These are phyloP conservation scores for Prosopis cineraria DNA, from an alignment of 306 rosid genomes.

Conservation along the genomic window DNA sequence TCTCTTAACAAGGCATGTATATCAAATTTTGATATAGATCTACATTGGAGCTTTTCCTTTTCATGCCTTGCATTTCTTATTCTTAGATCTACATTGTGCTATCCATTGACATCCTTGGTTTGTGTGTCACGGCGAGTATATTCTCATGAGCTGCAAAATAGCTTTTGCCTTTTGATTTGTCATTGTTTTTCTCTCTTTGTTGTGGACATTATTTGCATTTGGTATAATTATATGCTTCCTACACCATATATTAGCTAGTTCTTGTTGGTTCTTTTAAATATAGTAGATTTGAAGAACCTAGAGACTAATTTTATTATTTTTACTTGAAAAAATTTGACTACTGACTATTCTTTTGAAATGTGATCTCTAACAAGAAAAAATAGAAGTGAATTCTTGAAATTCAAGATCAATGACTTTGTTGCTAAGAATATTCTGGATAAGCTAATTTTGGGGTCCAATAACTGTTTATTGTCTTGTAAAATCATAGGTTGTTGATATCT, in stretches of 20 bases:
- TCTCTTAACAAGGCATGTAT: conserved; percentile 65
- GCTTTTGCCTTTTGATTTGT: neutral
- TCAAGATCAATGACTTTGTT: neutral
- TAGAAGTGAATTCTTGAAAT: neutral
- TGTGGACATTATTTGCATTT: neutral
- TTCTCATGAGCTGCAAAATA: neutral
- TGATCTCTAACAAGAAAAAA: neutral
- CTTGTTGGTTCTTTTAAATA: neutral
- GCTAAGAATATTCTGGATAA: neutral
- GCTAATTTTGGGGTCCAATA: neutral
- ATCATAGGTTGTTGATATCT: neutral
- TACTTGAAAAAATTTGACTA: neutral
- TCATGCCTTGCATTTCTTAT: neutral
- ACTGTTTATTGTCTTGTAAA: neutral
- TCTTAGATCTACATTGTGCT: neutral
- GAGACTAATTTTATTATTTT: neutral
- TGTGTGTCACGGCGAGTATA: neutral
- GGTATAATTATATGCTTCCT: neutral
- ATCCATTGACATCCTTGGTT: neutral
- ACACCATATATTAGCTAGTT: neutral
- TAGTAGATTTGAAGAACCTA: neutral
- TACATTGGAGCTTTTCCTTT: neutral
- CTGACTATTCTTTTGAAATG: neutral
- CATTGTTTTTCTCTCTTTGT: neutral
- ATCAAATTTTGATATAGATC: conserved; percentile 13